phyloP scores from a whole-genome alignment of 2,329 filamentous ascomycete genomes.

The Trichoderma breve region DNA sequence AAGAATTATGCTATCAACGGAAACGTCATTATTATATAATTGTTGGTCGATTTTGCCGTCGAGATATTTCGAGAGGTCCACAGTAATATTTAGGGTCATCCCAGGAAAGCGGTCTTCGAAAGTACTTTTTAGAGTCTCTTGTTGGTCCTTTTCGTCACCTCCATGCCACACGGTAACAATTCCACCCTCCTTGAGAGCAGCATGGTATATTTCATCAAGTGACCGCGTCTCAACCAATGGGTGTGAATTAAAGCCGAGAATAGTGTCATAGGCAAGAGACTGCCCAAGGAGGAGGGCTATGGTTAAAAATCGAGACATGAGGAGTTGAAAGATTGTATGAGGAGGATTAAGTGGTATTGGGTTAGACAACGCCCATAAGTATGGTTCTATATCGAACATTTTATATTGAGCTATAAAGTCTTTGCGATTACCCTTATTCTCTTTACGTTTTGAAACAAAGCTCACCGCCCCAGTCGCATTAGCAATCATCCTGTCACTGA shows the following conservation, averaged over 20 bases:
- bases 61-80: slow-evolving; percentile 57
- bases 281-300: slow-evolving; percentile 19
- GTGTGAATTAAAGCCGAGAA: slow-evolving; percentile 26
- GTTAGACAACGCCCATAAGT: not conserved
- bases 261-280: slow-evolving; percentile 26
- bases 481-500: not conserved
- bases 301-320: not conserved
- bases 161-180: slow-evolving; percentile 48
- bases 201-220: slow-evolving; percentile 49
- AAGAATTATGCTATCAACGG: slow-evolving; percentile 47
- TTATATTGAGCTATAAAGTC: not conserved
- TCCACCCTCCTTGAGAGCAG: slow-evolving; percentile 47
- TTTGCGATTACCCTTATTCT: not conserved
- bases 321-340: not conserved
- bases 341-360: not conserved
- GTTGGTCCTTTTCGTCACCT: slow-evolving; percentile 45
- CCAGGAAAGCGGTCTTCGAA: slow-evolving; percentile 49
- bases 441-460: not conserved
- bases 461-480: not conserved
- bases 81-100: slow-evolving; percentile 52
- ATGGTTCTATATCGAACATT: not conserved
- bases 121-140: slow-evolving; percentile 38
- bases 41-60: slow-evolving; percentile 47
- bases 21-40: slow-evolving; percentile 38
- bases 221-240: slow-evolving; percentile 42